A percentile compares a stretch with the other conserved stretches of the same genome.
These are phyloP conservation scores for Phoma sp. DNA, from an alignment of 2,329 filamentous ascomycete genomes.

Conservation along the genomic window DNA sequence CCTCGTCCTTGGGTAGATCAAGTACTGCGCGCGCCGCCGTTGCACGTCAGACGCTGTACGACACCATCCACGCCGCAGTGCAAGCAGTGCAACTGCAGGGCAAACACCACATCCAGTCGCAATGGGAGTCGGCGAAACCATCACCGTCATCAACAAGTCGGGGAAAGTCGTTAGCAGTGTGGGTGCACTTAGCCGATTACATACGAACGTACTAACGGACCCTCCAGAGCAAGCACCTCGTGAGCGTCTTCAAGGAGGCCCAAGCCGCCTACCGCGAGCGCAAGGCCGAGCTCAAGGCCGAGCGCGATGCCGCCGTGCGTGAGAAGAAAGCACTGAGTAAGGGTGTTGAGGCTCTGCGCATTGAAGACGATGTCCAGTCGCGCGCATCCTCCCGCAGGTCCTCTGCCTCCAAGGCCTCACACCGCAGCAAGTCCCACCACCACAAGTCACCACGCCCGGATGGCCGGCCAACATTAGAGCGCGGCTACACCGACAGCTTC, in stretches of 20 bases:
- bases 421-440: conserved; percentile 36
- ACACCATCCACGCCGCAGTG: conserved; percentile 27
- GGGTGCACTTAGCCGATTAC: conserved; percentile 50
- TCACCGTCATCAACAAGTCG: conserved; percentile 89
- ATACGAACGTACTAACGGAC: conserved; percentile 6
- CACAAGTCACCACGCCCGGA: conserved; percentile 21
- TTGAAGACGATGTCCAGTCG: conserved; percentile 50
- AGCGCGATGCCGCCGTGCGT: conserved; percentile 66
- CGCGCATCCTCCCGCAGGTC: conserved; percentile 37
- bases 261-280: conserved; percentile 86
- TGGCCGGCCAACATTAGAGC: conserved; percentile 50
- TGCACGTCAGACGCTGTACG: conserved; percentile 24
- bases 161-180: conserved; percentile 91
- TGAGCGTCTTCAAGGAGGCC: conserved; percentile 91
- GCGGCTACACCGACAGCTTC: conserved; percentile 54
- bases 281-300: conserved; percentile 80
- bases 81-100: conserved; percentile 36
- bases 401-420: conserved; percentile 21
- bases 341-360: conserved; percentile 58
- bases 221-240: conserved; percentile 81
- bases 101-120: conserved; percentile 20
- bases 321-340: conserved; percentile 66
- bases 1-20: conserved; percentile 28
- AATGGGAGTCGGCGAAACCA: conserved; percentile 69
- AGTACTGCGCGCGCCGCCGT: conserved; percentile 24